Evolutionary conservation across 2,329 filamentous ascomycete species (phyloP).

Genomic region (Penicillium sp.): DNA sequence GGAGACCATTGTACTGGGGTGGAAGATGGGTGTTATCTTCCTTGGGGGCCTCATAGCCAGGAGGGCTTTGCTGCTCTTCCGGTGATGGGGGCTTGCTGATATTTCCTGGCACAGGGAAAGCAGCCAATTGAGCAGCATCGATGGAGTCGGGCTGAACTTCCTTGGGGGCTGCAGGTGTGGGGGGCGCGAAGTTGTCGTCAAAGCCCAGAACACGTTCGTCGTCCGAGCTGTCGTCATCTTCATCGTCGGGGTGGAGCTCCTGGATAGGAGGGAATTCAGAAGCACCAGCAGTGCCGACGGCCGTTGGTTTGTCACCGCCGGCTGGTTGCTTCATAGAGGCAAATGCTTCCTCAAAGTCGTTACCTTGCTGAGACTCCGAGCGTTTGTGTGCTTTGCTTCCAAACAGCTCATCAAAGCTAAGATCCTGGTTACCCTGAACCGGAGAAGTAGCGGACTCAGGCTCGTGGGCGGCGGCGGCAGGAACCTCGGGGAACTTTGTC

Average conservation of each 20-base stretch:
- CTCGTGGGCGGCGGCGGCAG: constrained; percentile 17
- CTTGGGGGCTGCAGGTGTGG: constrained; percentile 45
- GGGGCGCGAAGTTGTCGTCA: constrained; percentile 85
- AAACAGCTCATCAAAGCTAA: constrained; percentile 51
- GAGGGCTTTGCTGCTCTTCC: constrained; percentile 60
- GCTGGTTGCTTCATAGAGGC: constrained; percentile 51
- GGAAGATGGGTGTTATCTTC: constrained; percentile 33
- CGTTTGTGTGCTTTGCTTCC: constrained; percentile 46
- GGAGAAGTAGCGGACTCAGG: constrained; percentile 21
- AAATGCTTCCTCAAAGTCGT: constrained; percentile 51
- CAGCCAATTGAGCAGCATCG: constrained; percentile 39
- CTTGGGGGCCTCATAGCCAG: constrained; percentile 37
- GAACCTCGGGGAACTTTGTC: constrained; percentile 23
- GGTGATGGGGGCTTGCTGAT: constrained; percentile 51
- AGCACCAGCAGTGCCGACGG: constrained; percentile 27
- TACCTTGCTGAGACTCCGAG: constrained; percentile 49
- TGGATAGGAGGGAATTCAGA: constrained; percentile 91
- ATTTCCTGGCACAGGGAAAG: constrained; percentile 44
- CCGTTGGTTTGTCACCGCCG: constrained; percentile 43
- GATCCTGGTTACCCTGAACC: constrained; percentile 33
- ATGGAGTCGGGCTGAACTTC: constrained; percentile 34
- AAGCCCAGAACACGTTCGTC: constrained; percentile 69
- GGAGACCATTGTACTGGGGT: constrained; percentile 42
- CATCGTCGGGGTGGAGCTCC: constrained; percentile 78
- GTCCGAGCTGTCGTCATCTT: constrained; percentile 79